phyloP scores from a whole-genome alignment of 202 grass and related monocot genomes.

The Tripidium arundinaceum region DNA sequence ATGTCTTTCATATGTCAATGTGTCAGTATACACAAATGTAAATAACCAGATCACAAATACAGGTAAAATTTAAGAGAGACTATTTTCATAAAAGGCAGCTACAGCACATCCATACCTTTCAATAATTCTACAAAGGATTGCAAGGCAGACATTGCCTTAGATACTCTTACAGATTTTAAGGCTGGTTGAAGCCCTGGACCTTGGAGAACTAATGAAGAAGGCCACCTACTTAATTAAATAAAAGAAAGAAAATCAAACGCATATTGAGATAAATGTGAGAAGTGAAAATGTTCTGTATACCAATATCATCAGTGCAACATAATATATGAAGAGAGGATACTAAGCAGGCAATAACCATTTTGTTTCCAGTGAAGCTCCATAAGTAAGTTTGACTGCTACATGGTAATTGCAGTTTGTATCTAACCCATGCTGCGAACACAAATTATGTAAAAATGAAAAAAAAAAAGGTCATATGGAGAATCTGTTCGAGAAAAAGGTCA shows the following conservation, averaged over 20 bases:
- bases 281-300: not conserved
- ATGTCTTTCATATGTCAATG: not conserved
- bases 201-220: constrained; percentile 79
- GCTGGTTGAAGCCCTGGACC: constrained; percentile 61
- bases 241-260: constrained; percentile 11
- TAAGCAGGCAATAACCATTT: constrained; percentile 47
- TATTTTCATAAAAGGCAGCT: not conserved
- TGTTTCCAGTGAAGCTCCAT: constrained; percentile 42
- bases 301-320: constrained; percentile 4
- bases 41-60: not conserved
- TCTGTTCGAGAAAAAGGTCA: not conserved
- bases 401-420: constrained; percentile 46
- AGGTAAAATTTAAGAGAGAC: not conserved
- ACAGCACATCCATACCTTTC: constrained; percentile 43
- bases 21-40: not conserved
- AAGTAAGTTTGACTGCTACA: constrained; percentile 46
- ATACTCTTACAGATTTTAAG: constrained; percentile 52
- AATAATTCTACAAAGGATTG: constrained; percentile 54
- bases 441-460: constrained; percentile 21
- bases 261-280: constrained; percentile 7
- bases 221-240: constrained; percentile 51
- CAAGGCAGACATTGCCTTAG: constrained; percentile 58
- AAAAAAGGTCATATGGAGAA: constrained; percentile 2
- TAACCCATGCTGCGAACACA: constrained; percentile 62
- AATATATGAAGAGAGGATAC: not conserved